Base-by-base conservation (phyloP, 2,329 filamentous ascomycete genomes). In the Penicillium sp. region DNA sequence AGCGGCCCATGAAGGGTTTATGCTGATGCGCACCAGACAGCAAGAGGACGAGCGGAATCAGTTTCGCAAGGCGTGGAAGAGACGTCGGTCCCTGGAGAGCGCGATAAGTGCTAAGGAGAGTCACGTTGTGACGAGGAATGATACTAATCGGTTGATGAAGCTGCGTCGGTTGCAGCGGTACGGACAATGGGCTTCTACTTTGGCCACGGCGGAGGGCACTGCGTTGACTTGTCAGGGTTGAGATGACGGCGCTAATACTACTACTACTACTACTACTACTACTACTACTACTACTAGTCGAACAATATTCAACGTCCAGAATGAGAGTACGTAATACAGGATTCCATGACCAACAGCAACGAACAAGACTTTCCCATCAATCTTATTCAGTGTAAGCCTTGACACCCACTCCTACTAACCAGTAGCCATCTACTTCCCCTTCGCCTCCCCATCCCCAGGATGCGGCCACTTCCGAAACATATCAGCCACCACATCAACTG, bases 401-500 rank as follows among this genome's bases (percentile, higher is more conserved):
- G 31, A 11, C 19, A 44, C 31, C 11, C 22, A 27, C 24, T 31
- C 31, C 27, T 56, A 33, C 14, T 35, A 18, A 36, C 33, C 11
- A 19, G 13, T 33, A 44, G 54, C 16, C 3, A 37, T 31, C 35
- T 47, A 41, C 7, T 31, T 50, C 27, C 40, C 22, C 18, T 54
- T 47, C 35, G 31, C 46, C 33, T 41, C 39, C n/a, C n/a, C 46
- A 6, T 56, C 44, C 33, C 33, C 43, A 3, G 24, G 24, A 60
- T 58, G 58, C 31, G 83, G 83, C 63, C 85, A 88, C 68, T 82
- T 83, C 36, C 81, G 72, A 66, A 86, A 85, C 35, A 85, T 57
- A 70, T 88, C 84, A 22, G 75, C 74, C 27, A 88, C 59, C 53
- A 78, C 79, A 69, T 87, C 85, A 18, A 88, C 73, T 0, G 85